These are phyloP conservation scores for Cladorrhinum sp. DNA, from an alignment of 2,329 filamentous ascomycete species.

Conservation along the genomic window DNA sequence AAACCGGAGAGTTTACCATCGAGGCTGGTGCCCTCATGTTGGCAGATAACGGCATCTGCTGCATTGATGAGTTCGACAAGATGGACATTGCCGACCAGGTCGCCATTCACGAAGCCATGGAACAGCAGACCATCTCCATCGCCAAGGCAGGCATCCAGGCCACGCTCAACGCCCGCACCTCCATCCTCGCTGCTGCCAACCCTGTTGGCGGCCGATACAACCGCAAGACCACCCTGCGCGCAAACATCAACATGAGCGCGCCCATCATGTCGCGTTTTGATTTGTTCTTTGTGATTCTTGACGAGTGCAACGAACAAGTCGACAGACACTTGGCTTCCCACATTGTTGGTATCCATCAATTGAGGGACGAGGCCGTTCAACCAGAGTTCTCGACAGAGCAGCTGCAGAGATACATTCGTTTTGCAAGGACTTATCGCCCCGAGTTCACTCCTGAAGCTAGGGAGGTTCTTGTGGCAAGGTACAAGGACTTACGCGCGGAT, in stretches of 20 bases:
- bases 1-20: conserved; percentile 98
- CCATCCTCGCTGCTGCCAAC: conserved; percentile 93
- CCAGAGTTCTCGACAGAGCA: conserved; percentile 97
- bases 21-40: conserved; percentile 98
- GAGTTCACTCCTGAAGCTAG: conserved; percentile 88
- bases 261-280: conserved; percentile 99
- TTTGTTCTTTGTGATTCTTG: conserved; percentile 94
- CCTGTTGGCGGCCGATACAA: conserved; percentile 96
- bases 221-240: conserved; percentile 85
- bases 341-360: conserved; percentile 90
- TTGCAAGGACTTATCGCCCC: conserved; percentile 89
- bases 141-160: conserved; percentile 98
- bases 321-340: conserved; percentile 91
- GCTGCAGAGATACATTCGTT: conserved; percentile 94
- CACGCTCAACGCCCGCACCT: conserved; percentile 91
- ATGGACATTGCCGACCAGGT: conserved; percentile 98
- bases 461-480: conserved; percentile 79
- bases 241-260: conserved; percentile 98
- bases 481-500: conserved; percentile 91
- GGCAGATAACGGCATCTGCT: conserved; percentile 94
- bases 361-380: conserved; percentile 85
- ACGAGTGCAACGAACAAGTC: conserved; percentile 90
- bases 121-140: conserved; percentile 99
- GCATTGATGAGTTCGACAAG: conserved; percentile 99
- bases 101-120: conserved; percentile 99